Conservation (phyloP, 177 flowering plant species). For the Vitis hybrid region DNA sequence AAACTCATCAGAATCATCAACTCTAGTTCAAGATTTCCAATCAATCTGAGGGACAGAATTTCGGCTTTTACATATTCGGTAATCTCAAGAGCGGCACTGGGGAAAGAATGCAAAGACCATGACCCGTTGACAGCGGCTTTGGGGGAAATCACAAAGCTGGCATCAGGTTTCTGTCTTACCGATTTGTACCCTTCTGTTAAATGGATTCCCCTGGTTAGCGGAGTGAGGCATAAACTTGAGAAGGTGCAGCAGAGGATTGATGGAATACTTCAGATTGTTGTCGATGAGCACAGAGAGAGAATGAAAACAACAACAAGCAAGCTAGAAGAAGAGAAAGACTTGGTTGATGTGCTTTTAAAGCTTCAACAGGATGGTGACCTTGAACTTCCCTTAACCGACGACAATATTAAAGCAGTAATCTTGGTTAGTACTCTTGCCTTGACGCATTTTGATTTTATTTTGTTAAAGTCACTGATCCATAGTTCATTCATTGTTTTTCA, state of each 20-base stretch:
- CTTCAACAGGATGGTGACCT: too few species aligned
- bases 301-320: background rate
- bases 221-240: slow-evolving; percentile 2
- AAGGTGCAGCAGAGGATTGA: background rate
- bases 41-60: slow-evolving; percentile 11
- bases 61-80: background rate
- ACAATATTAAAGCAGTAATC: too few species aligned
- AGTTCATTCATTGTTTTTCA: background rate
- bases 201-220: background rate
- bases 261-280: background rate
- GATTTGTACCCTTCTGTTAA: slow-evolving; percentile 9
- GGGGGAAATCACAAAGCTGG: background rate
- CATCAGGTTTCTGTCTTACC: slow-evolving; percentile 2
- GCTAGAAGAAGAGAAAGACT: background rate
- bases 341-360: too few species aligned
- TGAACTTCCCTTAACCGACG: too few species aligned
- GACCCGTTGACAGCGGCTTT: background rate
- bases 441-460: too few species aligned
- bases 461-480: too few species aligned
- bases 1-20: slow-evolving; percentile 2
- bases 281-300: background rate
- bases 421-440: too few species aligned
- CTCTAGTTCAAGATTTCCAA: background rate
- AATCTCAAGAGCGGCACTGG: slow-evolving; percentile 10
- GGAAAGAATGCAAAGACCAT: slow-evolving; percentile 7